Evolutionary conservation across 2,329 filamentous ascomycete species (phyloP).

Genomic region (Remersonia thermophila): DNA sequence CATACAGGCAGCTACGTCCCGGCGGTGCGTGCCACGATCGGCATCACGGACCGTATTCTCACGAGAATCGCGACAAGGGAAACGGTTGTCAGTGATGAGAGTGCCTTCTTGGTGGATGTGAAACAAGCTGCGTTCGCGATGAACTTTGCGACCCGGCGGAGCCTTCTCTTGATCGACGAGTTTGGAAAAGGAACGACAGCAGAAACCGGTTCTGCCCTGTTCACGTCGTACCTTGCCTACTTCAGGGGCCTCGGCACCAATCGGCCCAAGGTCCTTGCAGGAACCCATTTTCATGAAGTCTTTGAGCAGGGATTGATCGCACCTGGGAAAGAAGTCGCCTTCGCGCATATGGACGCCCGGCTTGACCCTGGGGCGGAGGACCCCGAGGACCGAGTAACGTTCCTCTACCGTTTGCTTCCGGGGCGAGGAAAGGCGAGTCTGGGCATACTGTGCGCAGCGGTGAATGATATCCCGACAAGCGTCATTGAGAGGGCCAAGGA

Average conservation of each 20-base stretch:
- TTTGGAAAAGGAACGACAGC: constrained; percentile 58
- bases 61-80: constrained; percentile 70
- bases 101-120: constrained; percentile 63
- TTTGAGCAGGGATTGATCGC: constrained; percentile 51
- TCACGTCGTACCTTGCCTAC: constrained; percentile 45
- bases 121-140: constrained; percentile 74
- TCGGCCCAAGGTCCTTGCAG: constrained; percentile 45
- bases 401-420: constrained; percentile 56
- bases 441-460: constrained; percentile 70
- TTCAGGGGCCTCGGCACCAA: constrained; percentile 35
- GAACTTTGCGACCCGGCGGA: constrained; percentile 60
- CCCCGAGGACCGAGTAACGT: constrained; percentile 52
- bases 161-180: constrained; percentile 82
- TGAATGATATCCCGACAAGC: constrained; percentile 66
- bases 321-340: constrained; percentile 36
- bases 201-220: constrained; percentile 45
- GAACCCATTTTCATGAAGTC: constrained; percentile 59
- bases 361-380: constrained; percentile 40
- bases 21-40: constrained; percentile 61
- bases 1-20: constrained; percentile 91
- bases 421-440: constrained; percentile 73
- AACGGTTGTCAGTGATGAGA: constrained; percentile 45
- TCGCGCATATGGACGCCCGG: constrained; percentile 62
- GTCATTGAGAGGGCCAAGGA: constrained; percentile 67
- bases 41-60: constrained; percentile 84